A percentile compares a stretch with the other conserved stretches of the same genome.
Evolutionary conservation across 2,329 filamentous ascomycete species (phyloP).

Genomic region (Aureobasidium sp.): DNA sequence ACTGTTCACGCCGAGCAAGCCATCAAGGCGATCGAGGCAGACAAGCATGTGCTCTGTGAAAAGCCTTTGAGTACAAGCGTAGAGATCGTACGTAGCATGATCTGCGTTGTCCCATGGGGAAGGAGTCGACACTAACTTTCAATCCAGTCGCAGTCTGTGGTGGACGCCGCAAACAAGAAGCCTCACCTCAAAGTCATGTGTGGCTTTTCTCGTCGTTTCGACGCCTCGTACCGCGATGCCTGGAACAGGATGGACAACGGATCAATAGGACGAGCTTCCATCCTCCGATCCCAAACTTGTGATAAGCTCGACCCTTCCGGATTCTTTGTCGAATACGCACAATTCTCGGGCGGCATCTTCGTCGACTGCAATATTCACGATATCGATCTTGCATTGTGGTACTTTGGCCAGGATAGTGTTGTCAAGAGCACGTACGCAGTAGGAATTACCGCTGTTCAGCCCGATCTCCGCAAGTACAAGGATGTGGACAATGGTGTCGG

Average conservation of each 20-base stretch:
- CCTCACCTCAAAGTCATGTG: constrained; percentile 60
- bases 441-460: constrained; percentile 54
- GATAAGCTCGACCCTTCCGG: constrained; percentile 59
- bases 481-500: constrained; percentile 59
- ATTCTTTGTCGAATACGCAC: constrained; percentile 62
- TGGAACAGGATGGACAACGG: constrained; percentile 46
- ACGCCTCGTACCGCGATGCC: constrained; percentile 57
- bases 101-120: background rate
- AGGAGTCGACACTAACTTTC: background rate
- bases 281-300: constrained; percentile 57
- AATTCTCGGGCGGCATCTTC: constrained; percentile 61
- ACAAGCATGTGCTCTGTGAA: constrained; percentile 54
- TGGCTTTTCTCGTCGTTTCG: constrained; percentile 61
- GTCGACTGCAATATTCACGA: constrained; percentile 67
- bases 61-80: constrained; percentile 49
- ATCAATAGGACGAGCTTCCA: constrained; percentile 52
- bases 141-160: constrained; percentile 42
- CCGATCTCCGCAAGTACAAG: constrained; percentile 49
- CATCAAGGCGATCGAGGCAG: constrained; percentile 48
- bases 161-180: constrained; percentile 48
- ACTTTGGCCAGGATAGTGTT: constrained; percentile 45
- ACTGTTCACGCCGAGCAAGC: constrained; percentile 52
- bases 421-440: constrained; percentile 52
- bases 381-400: constrained; percentile 60
- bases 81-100: background rate